phyloP scores from a whole-genome alignment of 1,284 basidiomycete species.

The Malassezia sympodialis region DNA sequence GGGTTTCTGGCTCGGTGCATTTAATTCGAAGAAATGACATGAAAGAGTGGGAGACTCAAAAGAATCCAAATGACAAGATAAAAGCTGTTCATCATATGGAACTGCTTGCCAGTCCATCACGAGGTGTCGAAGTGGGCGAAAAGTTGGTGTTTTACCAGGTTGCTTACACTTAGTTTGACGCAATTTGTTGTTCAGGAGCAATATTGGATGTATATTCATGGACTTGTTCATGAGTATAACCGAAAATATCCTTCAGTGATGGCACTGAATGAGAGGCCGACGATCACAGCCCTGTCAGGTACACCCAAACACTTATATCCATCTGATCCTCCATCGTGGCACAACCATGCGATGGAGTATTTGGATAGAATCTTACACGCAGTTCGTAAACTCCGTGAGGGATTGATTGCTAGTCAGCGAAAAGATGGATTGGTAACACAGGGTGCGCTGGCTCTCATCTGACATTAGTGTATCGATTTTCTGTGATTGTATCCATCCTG shows the following conservation, averaged over 20 bases:
- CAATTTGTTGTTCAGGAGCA: constrained; percentile 1
- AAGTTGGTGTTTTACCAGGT: background rate
- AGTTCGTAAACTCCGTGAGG: constrained; percentile 16
- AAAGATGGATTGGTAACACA: constrained; percentile 7
- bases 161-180: background rate
- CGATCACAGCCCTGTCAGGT: background rate
- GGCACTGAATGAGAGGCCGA: background rate
- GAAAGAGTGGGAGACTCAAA: background rate
- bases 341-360: background rate
- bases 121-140: background rate
- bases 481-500: constrained; percentile 7
- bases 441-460: background rate
- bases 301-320: background rate
- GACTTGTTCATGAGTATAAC: background rate
- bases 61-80: background rate
- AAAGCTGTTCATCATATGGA: background rate
- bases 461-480: constrained; percentile 7
- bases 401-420: constrained; percentile 6
- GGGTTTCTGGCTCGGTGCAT: background rate
- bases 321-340: too few species aligned
- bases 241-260: background rate
- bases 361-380: constrained; percentile 2
- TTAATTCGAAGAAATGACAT: background rate
- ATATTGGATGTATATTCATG: constrained; percentile 6
- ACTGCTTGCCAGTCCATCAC: constrained; percentile 7